A percentile compares a stretch with the other conserved stretches of the same genome.
Evolutionary conservation across 108 stramenopile species (phyloP).

Genomic region (Cylindrotheca closterium): DNA sequence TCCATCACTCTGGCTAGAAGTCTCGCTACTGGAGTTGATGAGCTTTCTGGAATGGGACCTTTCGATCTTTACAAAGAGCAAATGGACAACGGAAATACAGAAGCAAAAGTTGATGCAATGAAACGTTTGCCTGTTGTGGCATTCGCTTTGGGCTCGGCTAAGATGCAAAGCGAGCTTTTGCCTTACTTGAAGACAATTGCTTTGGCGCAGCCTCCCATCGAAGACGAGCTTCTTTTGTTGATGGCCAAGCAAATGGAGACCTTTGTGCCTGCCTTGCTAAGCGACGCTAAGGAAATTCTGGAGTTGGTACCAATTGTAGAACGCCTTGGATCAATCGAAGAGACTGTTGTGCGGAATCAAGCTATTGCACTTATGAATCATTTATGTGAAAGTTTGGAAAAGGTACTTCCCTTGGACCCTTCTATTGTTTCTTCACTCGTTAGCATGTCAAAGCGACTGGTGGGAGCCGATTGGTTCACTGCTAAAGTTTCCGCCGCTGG

Average conservation of each 20-base stretch:
- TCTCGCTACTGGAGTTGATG: slow-evolving; percentile 46
- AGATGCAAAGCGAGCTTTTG: slow-evolving; percentile 48
- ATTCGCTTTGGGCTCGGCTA: slow-evolving; percentile 66
- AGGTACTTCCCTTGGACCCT: slow-evolving; percentile 12
- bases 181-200: slow-evolving; percentile 67
- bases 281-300: slow-evolving; percentile 37
- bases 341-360: slow-evolving; percentile 91
- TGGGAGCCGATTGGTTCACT: slow-evolving; percentile 96
- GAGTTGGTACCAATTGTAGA: slow-evolving; percentile 90
- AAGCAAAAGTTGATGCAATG: slow-evolving; percentile 87
- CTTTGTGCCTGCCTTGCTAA: slow-evolving; percentile 67
- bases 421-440: slow-evolving; percentile 32
- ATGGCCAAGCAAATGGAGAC: slow-evolving; percentile 70
- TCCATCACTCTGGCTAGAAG: slow-evolving; percentile 72
- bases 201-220: slow-evolving; percentile 36
- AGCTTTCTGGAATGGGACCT: slow-evolving; percentile 59
- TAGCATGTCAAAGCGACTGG: slow-evolving; percentile 78
- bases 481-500: slow-evolving; percentile 90
- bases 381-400: slow-evolving; percentile 23
- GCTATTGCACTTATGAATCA: slow-evolving; percentile 78
- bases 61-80: slow-evolving; percentile 76
- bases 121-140: slow-evolving; percentile 79
- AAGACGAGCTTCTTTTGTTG: slow-evolving; percentile 78
- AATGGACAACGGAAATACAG: slow-evolving; percentile 59
- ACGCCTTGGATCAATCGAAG: slow-evolving; percentile 89